Evolutionary conservation across 805 yeast genomes (phyloP), one percentile per base, ranked within the genome.

Genomic region (Metschnikowia proteae): DNA sequence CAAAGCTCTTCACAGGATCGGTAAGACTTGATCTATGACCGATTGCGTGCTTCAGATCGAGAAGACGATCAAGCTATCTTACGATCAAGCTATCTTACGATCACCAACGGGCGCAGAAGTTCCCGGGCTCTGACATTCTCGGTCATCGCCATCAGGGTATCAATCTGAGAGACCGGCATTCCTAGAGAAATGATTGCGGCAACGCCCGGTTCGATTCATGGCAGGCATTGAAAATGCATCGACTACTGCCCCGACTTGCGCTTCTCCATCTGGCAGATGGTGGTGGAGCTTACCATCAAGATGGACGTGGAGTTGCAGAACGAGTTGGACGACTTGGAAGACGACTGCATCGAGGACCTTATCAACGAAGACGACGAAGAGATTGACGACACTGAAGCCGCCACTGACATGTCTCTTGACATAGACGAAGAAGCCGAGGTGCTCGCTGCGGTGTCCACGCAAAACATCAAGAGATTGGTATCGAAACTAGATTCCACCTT

Each of bases 291-390:
- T 52, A 78, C 87, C 48, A 88, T 94, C 50, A 86, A 88, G 55
- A 73, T 94, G 41, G 99, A 92, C 66, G 97, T 91, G 4, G 98
- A 90, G 65, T 73, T 91, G 49, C 96, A 89, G 60, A 89, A 88
- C 61, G 94, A 86, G 58, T 68, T 88, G 49, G 96, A 90, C 58
- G 96, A 88, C 55, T 69, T 85, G 48, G 96, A 87, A 61, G 94
- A 87, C 55, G 77, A 72, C 32, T 71, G 69, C 48, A 86, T 81
- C 47, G 81, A 83, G 39, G 84, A 78, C 27, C 64, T 72, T 33
- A 68, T 72, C 17, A 68, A 68, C 49, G 75, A 71, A 3, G 66
- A 60, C 9, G 78, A 80, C 9, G 83, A 79, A 6, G 82, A 76
- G 7, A 68, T 61, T 8, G 80, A 70, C 6, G 43, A 40, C 35